These are phyloP conservation scores for Cordyceps farinosa DNA, from an alignment of 2,329 filamentous ascomycete species.

Conservation along the genomic window DNA sequence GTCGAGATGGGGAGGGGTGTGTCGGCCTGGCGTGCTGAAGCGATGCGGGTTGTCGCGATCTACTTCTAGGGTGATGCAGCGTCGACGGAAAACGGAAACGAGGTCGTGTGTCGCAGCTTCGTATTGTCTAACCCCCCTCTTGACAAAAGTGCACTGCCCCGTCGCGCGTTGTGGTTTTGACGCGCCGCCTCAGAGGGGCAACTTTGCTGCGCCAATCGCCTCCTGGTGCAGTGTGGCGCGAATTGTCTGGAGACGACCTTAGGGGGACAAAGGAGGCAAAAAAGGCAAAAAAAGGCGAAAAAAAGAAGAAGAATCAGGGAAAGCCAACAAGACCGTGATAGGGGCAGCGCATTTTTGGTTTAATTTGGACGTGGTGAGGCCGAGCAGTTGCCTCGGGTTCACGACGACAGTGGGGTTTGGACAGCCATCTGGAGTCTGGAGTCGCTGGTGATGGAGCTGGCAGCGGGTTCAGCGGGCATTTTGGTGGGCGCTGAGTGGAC, in stretches of 20 bases:
- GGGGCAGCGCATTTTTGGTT: not conserved
- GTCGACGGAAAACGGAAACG: not conserved
- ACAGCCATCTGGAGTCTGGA: too few species aligned
- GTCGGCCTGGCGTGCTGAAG: not conserved
- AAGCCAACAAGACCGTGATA: not conserved
- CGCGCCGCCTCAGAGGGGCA: too few species aligned
- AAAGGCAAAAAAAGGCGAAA: not conserved
- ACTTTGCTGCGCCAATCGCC: too few species aligned
- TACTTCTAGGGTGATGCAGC: too few species aligned
- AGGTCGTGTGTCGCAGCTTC: not conserved
- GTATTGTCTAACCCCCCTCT: too few species aligned
- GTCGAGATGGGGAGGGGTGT: not conserved
- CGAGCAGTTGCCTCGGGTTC: conserved; percentile 1
- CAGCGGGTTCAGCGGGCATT: not conserved
- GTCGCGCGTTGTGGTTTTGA: not conserved
- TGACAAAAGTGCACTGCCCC: not conserved
- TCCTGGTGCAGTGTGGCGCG: too few species aligned
- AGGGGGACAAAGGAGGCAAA: too few species aligned
- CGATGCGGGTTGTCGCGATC: not conserved
- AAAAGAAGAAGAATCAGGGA: not conserved
- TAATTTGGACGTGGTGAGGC: not conserved
- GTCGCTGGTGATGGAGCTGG: not conserved
- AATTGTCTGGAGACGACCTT: too few species aligned
- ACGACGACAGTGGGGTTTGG: not conserved
- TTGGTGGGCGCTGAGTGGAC: not conserved